Conservation (phyloP, 202 grass and related monocot species). For the Zizania palustris region DNA sequence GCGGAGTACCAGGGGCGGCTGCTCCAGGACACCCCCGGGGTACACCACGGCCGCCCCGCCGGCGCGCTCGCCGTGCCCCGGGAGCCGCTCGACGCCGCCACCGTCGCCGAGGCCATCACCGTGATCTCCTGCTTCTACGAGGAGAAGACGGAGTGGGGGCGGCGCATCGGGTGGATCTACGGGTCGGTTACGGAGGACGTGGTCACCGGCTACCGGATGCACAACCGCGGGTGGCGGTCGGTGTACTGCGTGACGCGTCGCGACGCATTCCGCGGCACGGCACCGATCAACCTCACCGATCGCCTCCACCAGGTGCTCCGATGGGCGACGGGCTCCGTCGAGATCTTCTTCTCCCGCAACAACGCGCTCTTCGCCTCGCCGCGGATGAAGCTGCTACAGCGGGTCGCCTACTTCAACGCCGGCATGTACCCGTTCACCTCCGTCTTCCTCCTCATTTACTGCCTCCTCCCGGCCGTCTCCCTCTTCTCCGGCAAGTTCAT, state of each 20-base stretch:
- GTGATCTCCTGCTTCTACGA: constrained; percentile 98
- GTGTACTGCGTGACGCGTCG: constrained; percentile 81
- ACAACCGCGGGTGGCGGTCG: constrained; percentile 97
- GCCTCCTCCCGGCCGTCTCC: constrained; percentile 78
- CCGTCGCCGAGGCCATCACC: constrained; percentile 77
- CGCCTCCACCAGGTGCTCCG: constrained; percentile 87
- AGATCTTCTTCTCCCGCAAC: constrained; percentile 99
- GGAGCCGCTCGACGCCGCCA: constrained; percentile 78
- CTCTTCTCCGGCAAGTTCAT: constrained; percentile 95
- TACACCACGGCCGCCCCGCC: constrained; percentile 71
- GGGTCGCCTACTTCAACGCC: constrained; percentile 85
- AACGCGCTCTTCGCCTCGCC: constrained; percentile 81
- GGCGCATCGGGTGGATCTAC: constrained; percentile 89
- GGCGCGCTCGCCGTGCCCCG: constrained; percentile 77
- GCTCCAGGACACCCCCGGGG: constrained; percentile 73
- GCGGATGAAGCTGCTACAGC: constrained; percentile 90
- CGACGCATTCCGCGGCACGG: constrained; percentile 86
- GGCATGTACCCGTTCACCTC: constrained; percentile 98
- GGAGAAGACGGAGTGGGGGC: constrained; percentile 93
- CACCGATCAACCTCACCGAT: constrained; percentile 95
- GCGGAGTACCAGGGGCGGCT: constrained; percentile 92
- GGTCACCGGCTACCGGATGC: constrained; percentile 94
- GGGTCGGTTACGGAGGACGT: constrained; percentile 96
- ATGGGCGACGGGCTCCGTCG: constrained; percentile 94
- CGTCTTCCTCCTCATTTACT: constrained; percentile 82